Base-by-base conservation (phyloP, 345 rosid species). In the Dipteronia dyeriana region DNA sequence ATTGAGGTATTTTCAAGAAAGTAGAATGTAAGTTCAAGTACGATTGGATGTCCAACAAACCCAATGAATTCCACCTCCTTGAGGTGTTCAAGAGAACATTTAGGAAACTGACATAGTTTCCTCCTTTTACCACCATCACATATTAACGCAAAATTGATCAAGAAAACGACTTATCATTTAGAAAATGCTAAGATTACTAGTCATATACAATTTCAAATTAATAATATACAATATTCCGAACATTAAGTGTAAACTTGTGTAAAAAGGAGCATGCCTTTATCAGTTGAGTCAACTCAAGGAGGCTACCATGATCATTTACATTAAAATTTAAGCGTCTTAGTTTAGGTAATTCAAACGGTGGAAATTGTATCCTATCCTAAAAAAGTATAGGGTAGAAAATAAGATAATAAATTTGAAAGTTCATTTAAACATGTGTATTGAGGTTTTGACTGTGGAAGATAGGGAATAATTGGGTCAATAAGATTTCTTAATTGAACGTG, bases 1-100 rank as follows among this genome's bases (percentile, higher is more conserved):
- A 8, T 3, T 2, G 20, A 10, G 9, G 78, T 26, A 75, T 75
- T 75, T 20, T 49, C 26, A 14, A 14, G 10, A 1, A 9, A 41
- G 11, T 41, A 51, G 11, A 41, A 41, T 26, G 39, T n/a, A 17
- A 75, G 23, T 64, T 75, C 70, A 63, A 75, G 26, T 13, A 47
- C 69, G 47, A 49, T 12, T 64, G 47, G 4, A 62, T 3, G 5
- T 8, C 63, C 70, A 26, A 10, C 62, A 29, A 43, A 75, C 12
- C 70, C 49, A 65, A 49, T n/a, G 7, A 72, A 57, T 16, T 73
- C 53, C 61, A 75, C 77, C 31, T 47, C 34, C 76, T 73, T 73
- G 22, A 73, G 76, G n/a, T 60, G 65, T 12, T n/a, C 25, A 60
- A 59, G 26, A 19, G 6, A 0, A 31, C 23, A 19, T 4, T 47